Evolutionary conservation across 2,329 filamentous ascomycete genomes (phyloP).

Genomic region (Colletotrichum sp.): DNA sequence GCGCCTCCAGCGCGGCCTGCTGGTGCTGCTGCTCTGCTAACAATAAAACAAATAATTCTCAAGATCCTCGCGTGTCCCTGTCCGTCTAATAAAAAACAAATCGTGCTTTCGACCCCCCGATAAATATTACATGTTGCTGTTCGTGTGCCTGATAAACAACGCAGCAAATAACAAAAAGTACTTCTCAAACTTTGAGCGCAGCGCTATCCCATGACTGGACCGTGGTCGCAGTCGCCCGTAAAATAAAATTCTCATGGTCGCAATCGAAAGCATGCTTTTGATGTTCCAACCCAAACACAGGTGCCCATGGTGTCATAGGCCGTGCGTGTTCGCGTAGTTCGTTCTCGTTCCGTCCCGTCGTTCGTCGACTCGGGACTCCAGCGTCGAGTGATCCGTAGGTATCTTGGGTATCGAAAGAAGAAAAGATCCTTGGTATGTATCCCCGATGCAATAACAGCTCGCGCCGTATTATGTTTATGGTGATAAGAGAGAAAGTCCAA

Average conservation of each 20-base stretch:
- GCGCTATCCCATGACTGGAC: conserved; percentile 12
- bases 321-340: conserved; percentile 17
- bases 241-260: conserved; percentile 2
- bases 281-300: conserved; percentile 4
- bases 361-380: not conserved
- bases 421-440: conserved; percentile 18
- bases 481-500: conserved; percentile 18
- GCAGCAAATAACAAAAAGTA: not conserved
- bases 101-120: not conserved
- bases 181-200: not conserved
- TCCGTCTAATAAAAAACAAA: not conserved
- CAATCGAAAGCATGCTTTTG: conserved; percentile 20
- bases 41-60: not conserved
- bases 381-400: conserved; percentile 1
- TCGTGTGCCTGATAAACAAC: not conserved
- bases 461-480: conserved; percentile 23
- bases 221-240: not conserved
- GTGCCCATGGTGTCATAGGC: conserved; percentile 1
- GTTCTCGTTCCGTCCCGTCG: conserved; percentile 16
- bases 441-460: conserved; percentile 21
- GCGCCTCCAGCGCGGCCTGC: not conserved
- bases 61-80: not conserved
- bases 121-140: not conserved
- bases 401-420: conserved; percentile 25
- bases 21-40: not conserved